Percentiles rank a stretch among this genome's conserved stretches.
These are phyloP conservation scores for Symbiodinium pilosum DNA, from an alignment of 73 alveolate species.

Conservation along the genomic window DNA sequence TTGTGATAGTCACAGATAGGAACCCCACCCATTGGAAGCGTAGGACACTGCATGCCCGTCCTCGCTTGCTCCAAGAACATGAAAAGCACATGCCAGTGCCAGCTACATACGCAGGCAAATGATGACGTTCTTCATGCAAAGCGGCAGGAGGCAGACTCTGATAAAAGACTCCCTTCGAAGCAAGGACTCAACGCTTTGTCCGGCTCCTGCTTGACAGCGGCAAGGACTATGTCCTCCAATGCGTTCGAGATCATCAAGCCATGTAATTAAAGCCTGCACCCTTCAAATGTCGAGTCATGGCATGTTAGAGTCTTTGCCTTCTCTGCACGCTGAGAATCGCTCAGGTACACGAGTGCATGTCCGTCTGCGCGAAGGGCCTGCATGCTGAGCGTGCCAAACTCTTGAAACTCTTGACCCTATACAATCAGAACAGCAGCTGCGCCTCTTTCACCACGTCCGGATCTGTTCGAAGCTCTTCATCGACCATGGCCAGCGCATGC, in stretches of 20 bases:
- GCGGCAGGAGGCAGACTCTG: no score
- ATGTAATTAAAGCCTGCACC: no score
- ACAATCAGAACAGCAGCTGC: background rate
- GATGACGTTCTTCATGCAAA: no score
- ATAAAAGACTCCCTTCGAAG: background rate
- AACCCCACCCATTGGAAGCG: constrained; percentile 3
- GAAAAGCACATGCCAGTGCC: no score
- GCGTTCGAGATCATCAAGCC: background rate
- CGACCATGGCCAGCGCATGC: constrained; percentile 92
- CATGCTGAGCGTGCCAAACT: no score
- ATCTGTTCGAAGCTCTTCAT: constrained; percentile 46
- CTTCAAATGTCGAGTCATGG: no score
- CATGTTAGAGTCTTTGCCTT: background rate
- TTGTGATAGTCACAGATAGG: background rate
- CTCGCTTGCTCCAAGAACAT: background rate
- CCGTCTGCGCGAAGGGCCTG: constrained; percentile 85
- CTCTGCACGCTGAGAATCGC: constrained; percentile 40
- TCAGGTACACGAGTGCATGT: constrained; percentile 72
- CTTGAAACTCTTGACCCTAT: background rate
- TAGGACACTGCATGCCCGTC: constrained; percentile 79
- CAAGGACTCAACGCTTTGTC: background rate
- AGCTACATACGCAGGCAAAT: no score
- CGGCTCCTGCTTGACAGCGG: constrained; percentile 74
- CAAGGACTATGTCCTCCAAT: constrained; percentile 39
- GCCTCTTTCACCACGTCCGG: constrained; percentile 63